Evolutionary conservation across 1,139 yeast genomes (phyloP).

Genomic region (Suhomyces wounanorum): DNA sequence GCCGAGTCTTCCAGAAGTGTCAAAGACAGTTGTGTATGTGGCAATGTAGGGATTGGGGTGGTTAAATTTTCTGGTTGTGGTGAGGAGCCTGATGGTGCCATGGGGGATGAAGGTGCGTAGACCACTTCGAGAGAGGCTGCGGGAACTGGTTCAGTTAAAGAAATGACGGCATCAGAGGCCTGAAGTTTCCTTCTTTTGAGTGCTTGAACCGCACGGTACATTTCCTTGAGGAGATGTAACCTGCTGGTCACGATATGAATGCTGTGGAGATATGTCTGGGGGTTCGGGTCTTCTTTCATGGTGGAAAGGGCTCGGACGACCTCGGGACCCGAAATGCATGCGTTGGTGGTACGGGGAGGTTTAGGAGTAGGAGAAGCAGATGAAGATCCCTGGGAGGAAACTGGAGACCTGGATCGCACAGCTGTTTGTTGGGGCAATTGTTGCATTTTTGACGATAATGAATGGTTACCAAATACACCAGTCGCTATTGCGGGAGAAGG

Average conservation of each 20-base stretch:
- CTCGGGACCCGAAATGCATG: not conserved
- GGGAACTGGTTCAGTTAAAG: not conserved
- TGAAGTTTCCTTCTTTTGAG: slow-evolving; percentile 23
- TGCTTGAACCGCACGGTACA: slow-evolving; percentile 29
- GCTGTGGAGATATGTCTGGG: slow-evolving; percentile 26
- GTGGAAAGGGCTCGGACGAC: slow-evolving; percentile 8
- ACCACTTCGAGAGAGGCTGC: slow-evolving; percentile 2
- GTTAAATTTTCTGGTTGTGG: slow-evolving; percentile 2
- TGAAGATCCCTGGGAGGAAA: not conserved
- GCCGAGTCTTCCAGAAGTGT: slow-evolving; percentile 6
- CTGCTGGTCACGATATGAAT: slow-evolving; percentile 30
- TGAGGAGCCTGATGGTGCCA: slow-evolving; percentile 5
- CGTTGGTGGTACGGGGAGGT: not conserved
- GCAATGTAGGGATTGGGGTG: not conserved
- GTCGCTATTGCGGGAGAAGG: slow-evolving; percentile 3
- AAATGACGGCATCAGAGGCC: slow-evolving; percentile 2
- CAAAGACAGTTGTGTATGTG: not conserved
- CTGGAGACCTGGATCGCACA: not conserved
- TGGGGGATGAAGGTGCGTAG: slow-evolving; percentile 8
- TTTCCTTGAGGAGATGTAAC: slow-evolving; percentile 33
- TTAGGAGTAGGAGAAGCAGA: not conserved
- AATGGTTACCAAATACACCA: not conserved
- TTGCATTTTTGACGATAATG: not conserved
- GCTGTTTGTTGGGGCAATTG: not conserved
- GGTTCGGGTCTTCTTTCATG: slow-evolving; percentile 10